These are phyloP conservation scores for Ogataea ganodermae DNA, from an alignment of 805 yeast genomes.

Conservation along the genomic window DNA sequence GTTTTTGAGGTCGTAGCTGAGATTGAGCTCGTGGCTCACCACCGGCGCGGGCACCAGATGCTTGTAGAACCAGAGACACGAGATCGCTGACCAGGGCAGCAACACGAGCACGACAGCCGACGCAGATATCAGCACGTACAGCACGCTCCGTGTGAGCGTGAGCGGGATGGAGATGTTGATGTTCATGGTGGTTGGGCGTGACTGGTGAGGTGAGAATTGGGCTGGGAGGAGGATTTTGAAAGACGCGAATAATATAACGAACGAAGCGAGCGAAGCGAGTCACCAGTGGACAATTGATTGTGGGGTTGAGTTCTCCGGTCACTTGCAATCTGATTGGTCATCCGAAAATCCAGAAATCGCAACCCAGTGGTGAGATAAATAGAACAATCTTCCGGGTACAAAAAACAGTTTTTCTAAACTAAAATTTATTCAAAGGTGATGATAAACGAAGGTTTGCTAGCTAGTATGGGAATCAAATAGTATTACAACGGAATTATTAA, in stretches of 20 bases:
- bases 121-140: conserved; percentile 18
- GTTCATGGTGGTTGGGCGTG: conserved; percentile 15
- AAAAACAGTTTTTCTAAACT: no score
- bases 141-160: conserved; percentile 22
- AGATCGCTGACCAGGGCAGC: conserved; percentile 35
- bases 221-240: background rate
- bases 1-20: conserved; percentile 26
- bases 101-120: conserved; percentile 28
- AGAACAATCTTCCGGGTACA: no score
- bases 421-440: no score
- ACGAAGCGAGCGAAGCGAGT: no score
- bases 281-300: no score
- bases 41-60: conserved; percentile 32
- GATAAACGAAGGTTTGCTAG: no score
- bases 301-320: no score
- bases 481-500: no score
- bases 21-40: conserved; percentile 13
- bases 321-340: no score
- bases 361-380: no score
- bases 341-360: no score
- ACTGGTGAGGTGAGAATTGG: background rate
- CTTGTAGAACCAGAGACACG: conserved; percentile 35
- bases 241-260: background rate
- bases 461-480: no score
- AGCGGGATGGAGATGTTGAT: conserved; percentile 29